Conservation (phyloP, 805 yeast species). For the Wickerhamiella bombiphila region DNA sequence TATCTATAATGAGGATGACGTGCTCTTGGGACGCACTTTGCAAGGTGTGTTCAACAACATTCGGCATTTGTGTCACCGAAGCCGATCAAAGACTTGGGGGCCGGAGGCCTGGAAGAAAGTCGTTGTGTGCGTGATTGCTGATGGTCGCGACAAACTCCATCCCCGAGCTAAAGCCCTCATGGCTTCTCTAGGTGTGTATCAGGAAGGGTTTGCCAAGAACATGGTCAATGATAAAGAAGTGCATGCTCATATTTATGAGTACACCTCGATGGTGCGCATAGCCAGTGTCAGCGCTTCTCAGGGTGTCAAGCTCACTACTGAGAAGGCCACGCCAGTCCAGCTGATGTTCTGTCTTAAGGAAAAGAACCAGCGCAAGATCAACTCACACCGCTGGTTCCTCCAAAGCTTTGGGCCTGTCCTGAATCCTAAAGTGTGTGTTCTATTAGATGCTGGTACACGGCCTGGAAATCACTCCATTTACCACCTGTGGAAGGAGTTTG, state of each 20-base stretch:
- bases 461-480: constrained; percentile 76
- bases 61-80: constrained; percentile 51
- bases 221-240: constrained; percentile 73
- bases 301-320: constrained; percentile 49
- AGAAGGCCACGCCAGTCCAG: constrained; percentile 65
- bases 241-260: constrained; percentile 80
- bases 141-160: constrained; percentile 76
- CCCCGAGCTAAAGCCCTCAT: constrained; percentile 65
- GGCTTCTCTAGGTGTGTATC: constrained; percentile 80
- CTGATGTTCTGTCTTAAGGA: constrained; percentile 82
- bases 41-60: constrained; percentile 86
- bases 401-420: constrained; percentile 78
- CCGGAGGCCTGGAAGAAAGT: constrained; percentile 88
- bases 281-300: constrained; percentile 41
- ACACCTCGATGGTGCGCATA: constrained; percentile 82
- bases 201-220: constrained; percentile 90
- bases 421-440: constrained; percentile 67
- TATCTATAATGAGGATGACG: constrained; percentile 80
- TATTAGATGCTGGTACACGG: constrained; percentile 89
- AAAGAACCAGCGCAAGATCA: constrained; percentile 75
- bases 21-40: constrained; percentile 66
- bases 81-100: constrained; percentile 73
- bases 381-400: constrained; percentile 94
- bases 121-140: constrained; percentile 78
- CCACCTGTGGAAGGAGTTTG: constrained; percentile 79